Evolutionary conservation across 257 asterid genomes (phyloP).

Genomic region (Anisodus tanguticus): DNA sequence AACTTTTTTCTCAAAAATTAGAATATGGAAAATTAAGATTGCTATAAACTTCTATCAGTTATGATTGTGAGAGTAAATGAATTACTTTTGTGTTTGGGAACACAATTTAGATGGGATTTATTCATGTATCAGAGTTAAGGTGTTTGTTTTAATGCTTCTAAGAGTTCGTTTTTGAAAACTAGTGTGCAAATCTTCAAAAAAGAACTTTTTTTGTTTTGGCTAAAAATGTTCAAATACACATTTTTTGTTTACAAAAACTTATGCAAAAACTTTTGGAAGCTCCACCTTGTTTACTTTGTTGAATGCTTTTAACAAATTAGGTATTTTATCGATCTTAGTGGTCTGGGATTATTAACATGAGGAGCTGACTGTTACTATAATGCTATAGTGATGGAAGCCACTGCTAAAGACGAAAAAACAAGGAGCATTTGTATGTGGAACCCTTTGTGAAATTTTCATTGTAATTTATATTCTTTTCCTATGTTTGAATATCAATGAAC

Average conservation of each 20-base stretch:
- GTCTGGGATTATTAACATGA: not conserved
- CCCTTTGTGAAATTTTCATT: not conserved
- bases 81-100: too few relatives aligned
- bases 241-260: too few relatives aligned
- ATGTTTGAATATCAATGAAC: not conserved
- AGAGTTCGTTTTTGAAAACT: not conserved
- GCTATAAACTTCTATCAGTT: too few relatives aligned
- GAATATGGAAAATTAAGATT: too few relatives aligned
- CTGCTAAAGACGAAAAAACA: not conserved
- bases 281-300: not conserved
- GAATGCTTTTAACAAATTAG: not conserved
- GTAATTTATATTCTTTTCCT: not conserved
- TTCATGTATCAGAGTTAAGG: not conserved
- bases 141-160: not conserved
- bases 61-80: too few relatives aligned
- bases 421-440: conserved; percentile 3
- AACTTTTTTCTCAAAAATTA: too few relatives aligned
- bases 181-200: not conserved
- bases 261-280: not conserved
- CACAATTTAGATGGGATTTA: too few relatives aligned
- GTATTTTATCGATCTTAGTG: not conserved
- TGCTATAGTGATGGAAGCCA: not conserved
- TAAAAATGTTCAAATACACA: too few relatives aligned
- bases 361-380: too few relatives aligned
- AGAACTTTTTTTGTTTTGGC: too few relatives aligned